Percentiles rank a stretch among this genome's conserved stretches.
phyloP scores from a whole-genome alignment of 768 basidiomycete genomes.

The Macrolepiota dolichaula region DNA sequence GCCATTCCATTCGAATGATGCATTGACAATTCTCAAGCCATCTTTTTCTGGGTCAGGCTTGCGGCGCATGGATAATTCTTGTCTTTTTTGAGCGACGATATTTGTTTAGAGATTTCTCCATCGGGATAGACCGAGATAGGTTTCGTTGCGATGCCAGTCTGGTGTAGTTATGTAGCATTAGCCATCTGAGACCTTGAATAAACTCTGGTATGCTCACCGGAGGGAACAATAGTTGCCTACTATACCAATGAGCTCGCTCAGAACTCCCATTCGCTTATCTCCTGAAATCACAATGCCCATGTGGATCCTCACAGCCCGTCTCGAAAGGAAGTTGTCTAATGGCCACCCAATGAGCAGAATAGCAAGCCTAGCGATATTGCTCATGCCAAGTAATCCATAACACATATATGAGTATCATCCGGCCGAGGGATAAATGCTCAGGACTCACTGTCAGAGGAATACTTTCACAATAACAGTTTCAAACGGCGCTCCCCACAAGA shows the following conservation, averaged over 20 bases:
- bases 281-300: constrained; percentile 56
- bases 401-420: no score
- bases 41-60: constrained; percentile 25
- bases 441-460: no score
- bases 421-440: no score
- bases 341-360: no score
- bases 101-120: constrained; percentile 66
- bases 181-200: background rate
- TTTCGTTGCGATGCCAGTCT: constrained; percentile 62
- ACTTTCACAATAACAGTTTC: no score
- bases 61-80: constrained; percentile 20
- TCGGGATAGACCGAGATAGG: constrained; percentile 65
- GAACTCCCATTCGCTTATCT: no score
- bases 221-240: constrained; percentile 44
- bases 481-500: no score
- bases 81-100: constrained; percentile 46
- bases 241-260: constrained; percentile 74
- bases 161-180: background rate
- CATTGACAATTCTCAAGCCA: constrained; percentile 53
- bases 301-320: constrained; percentile 55
- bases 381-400: no score
- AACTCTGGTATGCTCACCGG: constrained; percentile 33
- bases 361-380: no score
- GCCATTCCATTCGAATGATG: constrained; percentile 69
- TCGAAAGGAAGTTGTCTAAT: no score